Evolutionary conservation across 768 basidiomycete species (phyloP), one percentile per base, ranked within the genome.

Genomic region (Mycena sanguinolenta): DNA sequence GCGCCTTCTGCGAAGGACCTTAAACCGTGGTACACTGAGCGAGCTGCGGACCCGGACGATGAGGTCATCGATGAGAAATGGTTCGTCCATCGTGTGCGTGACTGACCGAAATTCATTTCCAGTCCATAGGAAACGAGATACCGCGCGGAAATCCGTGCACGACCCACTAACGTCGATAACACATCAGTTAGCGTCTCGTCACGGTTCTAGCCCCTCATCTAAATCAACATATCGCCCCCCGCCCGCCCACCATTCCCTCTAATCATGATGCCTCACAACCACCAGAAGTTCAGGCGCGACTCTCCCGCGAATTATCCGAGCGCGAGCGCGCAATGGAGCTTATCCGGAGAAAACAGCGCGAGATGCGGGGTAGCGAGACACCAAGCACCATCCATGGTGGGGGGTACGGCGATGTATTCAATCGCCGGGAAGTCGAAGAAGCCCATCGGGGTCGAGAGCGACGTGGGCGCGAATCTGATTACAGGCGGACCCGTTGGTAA

Each of bases 121-220:
- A n/a, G n/a, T n/a, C n/a, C n/a, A n/a, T n/a, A n/a, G n/a, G 74
- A 82, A 83, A 69, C 89, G 90, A 34, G 93, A 95, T 69, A 81
- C 89, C 10, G 85, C 84, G 5, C 86, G 87, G 10, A 93, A 95
- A 76, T 86, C 85, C 1, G 81, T 81, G 21, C 86, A 91, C 57
- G 94, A 95, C 76, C 94, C 94, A 8, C 84, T 95, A 16, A 90
- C 92, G 2, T 89, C 90, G 10, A 94, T 95, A 73, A 92, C 89
- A 10, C 84, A 87, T 49, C 88, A 91, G 69, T 85, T 94, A 8
- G 84, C 89, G 13, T 80, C 86, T 0, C 84, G 84, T 0, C 59
- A 63, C 14, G 68, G 49, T 14, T 79, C 80, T 27, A 69, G 68
- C 27, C 61, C 81, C 2, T 74, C 80, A 21, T 70, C 78, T 21